Evolutionary conservation across 768 basidiomycete genomes (phyloP).

Genomic region (Cyathus striatus): DNA sequence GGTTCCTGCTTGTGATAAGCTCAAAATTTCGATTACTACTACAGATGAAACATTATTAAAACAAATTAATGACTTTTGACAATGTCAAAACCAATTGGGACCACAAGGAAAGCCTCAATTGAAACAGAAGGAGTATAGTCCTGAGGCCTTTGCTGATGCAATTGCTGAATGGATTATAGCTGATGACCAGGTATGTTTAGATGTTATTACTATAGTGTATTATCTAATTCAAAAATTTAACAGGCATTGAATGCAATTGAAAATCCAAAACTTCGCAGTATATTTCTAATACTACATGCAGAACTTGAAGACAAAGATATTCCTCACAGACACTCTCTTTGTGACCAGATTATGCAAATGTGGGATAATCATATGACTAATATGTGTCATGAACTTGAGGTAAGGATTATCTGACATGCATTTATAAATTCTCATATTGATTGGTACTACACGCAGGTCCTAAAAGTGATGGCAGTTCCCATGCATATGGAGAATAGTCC

Average conservation of each 20-base stretch:
- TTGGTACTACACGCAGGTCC: no score
- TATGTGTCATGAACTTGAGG: background rate
- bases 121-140: background rate
- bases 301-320: background rate
- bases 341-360: background rate
- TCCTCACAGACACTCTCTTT: background rate
- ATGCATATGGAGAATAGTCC: no score
- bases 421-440: background rate
- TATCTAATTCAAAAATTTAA: background rate
- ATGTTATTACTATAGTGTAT: no score
- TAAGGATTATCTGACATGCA: background rate
- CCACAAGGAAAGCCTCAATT: background rate
- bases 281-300: background rate
- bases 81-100: background rate
- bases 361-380: background rate
- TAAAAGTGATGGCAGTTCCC: no score
- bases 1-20: background rate
- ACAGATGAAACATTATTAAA: background rate
- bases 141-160: background rate
- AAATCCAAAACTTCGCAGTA: background rate
- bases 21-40: background rate
- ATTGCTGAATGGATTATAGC: background rate
- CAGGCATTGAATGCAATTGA: background rate
- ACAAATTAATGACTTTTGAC: background rate
- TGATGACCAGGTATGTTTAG: background rate